Conservation (phyloP, 2,329 filamentous ascomycete genomes). For the Colletotrichum tropicale region DNA sequence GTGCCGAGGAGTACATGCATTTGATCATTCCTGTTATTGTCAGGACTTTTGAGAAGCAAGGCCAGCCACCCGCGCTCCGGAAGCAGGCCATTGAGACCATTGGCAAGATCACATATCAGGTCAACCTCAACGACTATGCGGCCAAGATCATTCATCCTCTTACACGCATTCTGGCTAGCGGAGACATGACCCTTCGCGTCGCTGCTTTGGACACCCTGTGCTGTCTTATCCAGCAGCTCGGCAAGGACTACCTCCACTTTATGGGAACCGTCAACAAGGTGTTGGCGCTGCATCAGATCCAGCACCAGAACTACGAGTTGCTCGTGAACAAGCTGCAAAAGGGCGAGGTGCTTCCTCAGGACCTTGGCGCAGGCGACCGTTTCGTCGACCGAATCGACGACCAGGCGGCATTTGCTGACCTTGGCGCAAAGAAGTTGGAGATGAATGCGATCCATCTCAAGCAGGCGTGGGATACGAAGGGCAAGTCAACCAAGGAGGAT, state of each 20-base stretch:
- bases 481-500: slow-evolving; percentile 97
- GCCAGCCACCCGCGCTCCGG: slow-evolving; percentile 78
- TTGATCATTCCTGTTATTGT: slow-evolving; percentile 96
- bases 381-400: slow-evolving; percentile 83
- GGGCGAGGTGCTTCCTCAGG: slow-evolving; percentile 92
- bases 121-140: slow-evolving; percentile 96
- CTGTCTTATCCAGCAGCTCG: slow-evolving; percentile 93
- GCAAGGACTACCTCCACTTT: slow-evolving; percentile 94
- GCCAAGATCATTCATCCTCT: slow-evolving; percentile 96
- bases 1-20: slow-evolving; percentile 98
- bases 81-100: slow-evolving; percentile 94
- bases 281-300: slow-evolving; percentile 78
- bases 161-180: slow-evolving; percentile 77
- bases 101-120: slow-evolving; percentile 90
- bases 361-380: slow-evolving; percentile 84
- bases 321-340: slow-evolving; percentile 93
- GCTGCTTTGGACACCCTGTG: slow-evolving; percentile 93
- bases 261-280: slow-evolving; percentile 92
- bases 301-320: slow-evolving; percentile 89
- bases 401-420: slow-evolving; percentile 74
- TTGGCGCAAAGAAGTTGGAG: slow-evolving; percentile 90
- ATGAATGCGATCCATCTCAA: slow-evolving; percentile 98
- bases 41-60: slow-evolving; percentile 87
- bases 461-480: slow-evolving; percentile 94
- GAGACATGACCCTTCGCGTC: slow-evolving; percentile 75